Base-by-base conservation (phyloP, 495 filamentous ascomycete species). In the Penicillium malachiteum region DNA sequence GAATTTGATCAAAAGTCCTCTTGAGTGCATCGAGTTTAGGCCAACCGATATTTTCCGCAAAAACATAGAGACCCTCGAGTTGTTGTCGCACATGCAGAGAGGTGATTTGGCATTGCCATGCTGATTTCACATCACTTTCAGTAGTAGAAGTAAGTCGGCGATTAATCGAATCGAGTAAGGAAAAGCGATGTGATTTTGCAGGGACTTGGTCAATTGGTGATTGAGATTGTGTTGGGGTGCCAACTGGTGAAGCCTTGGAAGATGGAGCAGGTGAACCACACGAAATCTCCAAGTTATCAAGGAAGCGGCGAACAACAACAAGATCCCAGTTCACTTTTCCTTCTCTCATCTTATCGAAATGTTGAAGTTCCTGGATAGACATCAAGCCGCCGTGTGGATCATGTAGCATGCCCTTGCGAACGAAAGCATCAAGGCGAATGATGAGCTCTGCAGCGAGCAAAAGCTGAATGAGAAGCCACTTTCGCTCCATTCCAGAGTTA, bases 391-490 rank as follows among this genome's bases (percentile, higher is more conserved):
- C 65, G 41, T 54, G 77, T 65, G 55, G 75, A 62, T 68, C 82
- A 73, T 64, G 81, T 70, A 67, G 77, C 78, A 68, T 83, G 13
- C 63, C 72, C 11, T 71, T 50, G 16, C 71, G 79, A 3, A 88
- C 83, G 50, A 90, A 83, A 4, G 84, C 84, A 57, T 92, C 87
- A 3, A 94, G 69, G 13, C 90, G 84, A 16, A 92, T 70, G 9
- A 93, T 78, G 18, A 96, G 78, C 66, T 96, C 91, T 37, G 84
- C 88, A 7, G 89, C 76, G 14, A 96, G 76, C 17, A 91, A 72
- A 57, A 94, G 84, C 69, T 96, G 91, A 10, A 96, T 75, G 7
- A 96, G 71, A 18, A 93, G 69, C 83, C 89, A 91, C 53, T 91
- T 91, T 57, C 87, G 81, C 54, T 87, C 82, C 32, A 77, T 67